These are phyloP conservation scores for Pseudogymnoascus sp. DNA, from an alignment of 2,329 filamentous ascomycete species.

Conservation along the genomic window DNA sequence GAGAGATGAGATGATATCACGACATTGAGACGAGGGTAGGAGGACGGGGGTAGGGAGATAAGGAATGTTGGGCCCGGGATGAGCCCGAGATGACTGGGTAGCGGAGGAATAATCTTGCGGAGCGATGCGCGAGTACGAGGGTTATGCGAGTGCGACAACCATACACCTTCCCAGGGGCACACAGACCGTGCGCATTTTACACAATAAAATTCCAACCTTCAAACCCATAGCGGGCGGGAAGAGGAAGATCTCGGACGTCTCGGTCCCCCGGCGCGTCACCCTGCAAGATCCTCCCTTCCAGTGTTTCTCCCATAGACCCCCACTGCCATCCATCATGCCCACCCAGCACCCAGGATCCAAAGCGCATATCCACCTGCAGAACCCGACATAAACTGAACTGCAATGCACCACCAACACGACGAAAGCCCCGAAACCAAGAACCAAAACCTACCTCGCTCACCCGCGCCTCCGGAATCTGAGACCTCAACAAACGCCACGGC, in stretches of 20 bases:
- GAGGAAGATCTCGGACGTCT: not conserved
- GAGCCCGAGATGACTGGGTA: not conserved
- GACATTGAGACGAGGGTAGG: not conserved
- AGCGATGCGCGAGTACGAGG: not conserved
- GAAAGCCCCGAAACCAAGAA: not conserved
- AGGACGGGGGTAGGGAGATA: not conserved
- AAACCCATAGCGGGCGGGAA: not conserved
- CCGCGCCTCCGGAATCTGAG: not conserved
- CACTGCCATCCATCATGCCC: not conserved
- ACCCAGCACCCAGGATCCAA: slow-evolving; percentile 1
- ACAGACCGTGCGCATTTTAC: not conserved
- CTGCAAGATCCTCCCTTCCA: not conserved
- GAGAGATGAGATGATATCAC: not conserved
- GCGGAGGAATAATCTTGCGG: not conserved
- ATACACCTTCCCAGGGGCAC: not conserved
- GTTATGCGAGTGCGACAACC: not conserved
- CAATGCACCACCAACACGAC: not conserved
- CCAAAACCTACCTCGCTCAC: not conserved
- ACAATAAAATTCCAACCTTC: too few species aligned
- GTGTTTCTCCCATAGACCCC: not conserved
- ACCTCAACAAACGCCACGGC: not conserved
- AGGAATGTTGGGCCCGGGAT: not conserved
- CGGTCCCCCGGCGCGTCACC: not conserved
- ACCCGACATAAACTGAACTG: not conserved
- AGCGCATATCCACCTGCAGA: not conserved